Percentiles rank a stretch among this genome's conserved stretches.
Evolutionary conservation across 192 early-diverging fungal genomes (phyloP).

Genomic region (Coemansia biformis): DNA sequence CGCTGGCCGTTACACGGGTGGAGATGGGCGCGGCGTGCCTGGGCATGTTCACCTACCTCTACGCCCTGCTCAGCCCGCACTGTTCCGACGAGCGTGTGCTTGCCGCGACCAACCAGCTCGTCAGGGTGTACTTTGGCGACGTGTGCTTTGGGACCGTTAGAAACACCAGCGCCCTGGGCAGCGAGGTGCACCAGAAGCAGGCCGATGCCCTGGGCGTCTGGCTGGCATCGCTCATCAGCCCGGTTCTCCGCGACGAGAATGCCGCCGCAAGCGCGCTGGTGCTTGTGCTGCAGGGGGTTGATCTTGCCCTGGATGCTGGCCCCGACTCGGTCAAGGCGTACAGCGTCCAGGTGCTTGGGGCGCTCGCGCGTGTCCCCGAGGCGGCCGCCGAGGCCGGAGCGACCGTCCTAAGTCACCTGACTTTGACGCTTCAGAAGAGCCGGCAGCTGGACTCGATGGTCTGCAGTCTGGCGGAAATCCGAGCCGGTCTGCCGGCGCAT

Average conservation of each 20-base stretch:
- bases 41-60: conserved; percentile 27
- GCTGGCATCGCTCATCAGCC: conserved; percentile 12
- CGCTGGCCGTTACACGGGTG: conserved; percentile 8
- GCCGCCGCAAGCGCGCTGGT: conserved; percentile 3
- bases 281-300: conserved; percentile 18
- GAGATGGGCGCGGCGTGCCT: conserved; percentile 23
- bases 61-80: conserved; percentile 8
- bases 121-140: conserved; percentile 26
- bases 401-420: conserved; percentile 14
- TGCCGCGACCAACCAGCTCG: conserved; percentile 21
- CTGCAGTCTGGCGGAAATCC: conserved; percentile 7
- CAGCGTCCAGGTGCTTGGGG: conserved; percentile 11
- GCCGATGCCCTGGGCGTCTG: conserved; percentile 16
- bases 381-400: not conserved
- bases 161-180: conserved; percentile 6
- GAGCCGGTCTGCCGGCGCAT: not conserved
- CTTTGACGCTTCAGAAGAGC: conserved; percentile 21
- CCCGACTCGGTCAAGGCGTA: conserved; percentile 23
- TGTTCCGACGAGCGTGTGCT: conserved; percentile 11
- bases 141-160: conserved; percentile 26
- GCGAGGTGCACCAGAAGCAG: conserved; percentile 21
- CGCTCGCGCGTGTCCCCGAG: conserved; percentile 16
- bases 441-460: conserved; percentile 31
- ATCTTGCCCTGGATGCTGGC: conserved; percentile 28
- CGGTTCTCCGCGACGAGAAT: conserved; percentile 6